phyloP scores from a whole-genome alignment of 805 yeast genomes.

The Pichia nakasei region DNA sequence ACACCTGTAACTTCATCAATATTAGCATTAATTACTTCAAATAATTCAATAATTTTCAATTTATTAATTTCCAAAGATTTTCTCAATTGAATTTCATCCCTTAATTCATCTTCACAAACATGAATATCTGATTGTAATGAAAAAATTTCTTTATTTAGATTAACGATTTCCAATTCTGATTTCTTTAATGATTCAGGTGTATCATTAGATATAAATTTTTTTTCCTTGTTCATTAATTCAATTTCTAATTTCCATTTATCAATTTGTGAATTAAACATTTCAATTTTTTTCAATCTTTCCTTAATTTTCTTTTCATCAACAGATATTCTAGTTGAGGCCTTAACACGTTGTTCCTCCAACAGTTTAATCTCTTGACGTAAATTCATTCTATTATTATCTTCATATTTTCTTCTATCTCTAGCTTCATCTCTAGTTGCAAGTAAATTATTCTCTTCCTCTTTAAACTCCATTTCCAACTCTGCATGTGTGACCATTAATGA shows the following conservation, averaged over 20 bases:
- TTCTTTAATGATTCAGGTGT: constrained; percentile 15
- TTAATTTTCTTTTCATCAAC: constrained; percentile 25
- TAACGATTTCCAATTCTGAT: constrained; percentile 17
- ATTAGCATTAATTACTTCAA: constrained; percentile 16
- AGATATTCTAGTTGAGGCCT: constrained; percentile 27
- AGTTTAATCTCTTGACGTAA: constrained; percentile 33
- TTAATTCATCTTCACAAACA: constrained; percentile 26
- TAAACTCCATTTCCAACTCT: constrained; percentile 28
- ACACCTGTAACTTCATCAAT: constrained; percentile 25
- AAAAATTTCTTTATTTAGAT: constrained; percentile 22
- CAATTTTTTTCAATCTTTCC: constrained; percentile 23
- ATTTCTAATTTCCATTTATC: constrained; percentile 26
- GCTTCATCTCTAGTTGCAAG: constrained; percentile 29
- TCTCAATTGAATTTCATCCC: constrained; percentile 19
- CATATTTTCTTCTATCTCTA: constrained; percentile 31
- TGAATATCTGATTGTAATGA: constrained; percentile 22
- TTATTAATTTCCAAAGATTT: constrained; percentile 21
- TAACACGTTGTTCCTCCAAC: constrained; percentile 33
- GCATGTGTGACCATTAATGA: constrained; percentile 26
- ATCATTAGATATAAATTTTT: constrained; percentile 2
- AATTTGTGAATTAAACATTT: constrained; percentile 28
- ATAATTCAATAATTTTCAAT: constrained; percentile 17
- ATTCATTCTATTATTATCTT: constrained; percentile 32
- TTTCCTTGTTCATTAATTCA: constrained; percentile 17
- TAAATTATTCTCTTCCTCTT: constrained; percentile 30